Evolutionary conservation across 352 stramenopile species (phyloP).

Genomic region (Globisporangium emineosum): DNA sequence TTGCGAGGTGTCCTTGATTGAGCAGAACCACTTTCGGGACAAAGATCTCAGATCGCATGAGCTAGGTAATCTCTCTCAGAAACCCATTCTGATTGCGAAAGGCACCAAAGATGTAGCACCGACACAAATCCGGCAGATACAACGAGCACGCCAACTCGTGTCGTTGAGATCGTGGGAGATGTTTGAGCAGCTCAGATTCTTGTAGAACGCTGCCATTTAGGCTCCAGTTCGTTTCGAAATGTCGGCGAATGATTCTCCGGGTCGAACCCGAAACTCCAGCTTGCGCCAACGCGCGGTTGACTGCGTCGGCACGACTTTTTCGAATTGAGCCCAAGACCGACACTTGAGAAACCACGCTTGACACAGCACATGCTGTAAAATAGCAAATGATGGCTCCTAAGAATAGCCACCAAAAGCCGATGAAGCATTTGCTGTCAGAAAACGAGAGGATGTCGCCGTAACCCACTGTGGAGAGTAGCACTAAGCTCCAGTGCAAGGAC

Average conservation of each 20-base stretch:
- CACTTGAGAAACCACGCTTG: conserved; percentile 22
- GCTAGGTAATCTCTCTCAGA: conserved; percentile 28
- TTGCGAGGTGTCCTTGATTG: conserved; percentile 47
- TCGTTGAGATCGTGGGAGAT: conserved; percentile 21
- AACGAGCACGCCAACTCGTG: conserved; percentile 17
- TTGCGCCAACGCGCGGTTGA: conserved; percentile 16
- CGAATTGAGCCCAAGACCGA: conserved; percentile 12
- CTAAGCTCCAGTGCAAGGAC: conserved; percentile 68
- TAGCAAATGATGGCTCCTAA: conserved; percentile 24
- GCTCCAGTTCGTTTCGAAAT: conserved; percentile 26
- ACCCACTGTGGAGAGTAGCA: conserved; percentile 64
- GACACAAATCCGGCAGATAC: conserved; percentile 10
- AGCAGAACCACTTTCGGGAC: conserved; percentile 53
- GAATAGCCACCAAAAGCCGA: conserved; percentile 24
- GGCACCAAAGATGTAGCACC: conserved; percentile 14
- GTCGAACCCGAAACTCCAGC: conserved; percentile 15
- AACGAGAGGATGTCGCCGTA: conserved; percentile 71
- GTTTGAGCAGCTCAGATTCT: conserved; percentile 17
- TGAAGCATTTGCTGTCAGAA: conserved; percentile 29
- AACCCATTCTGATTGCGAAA: conserved; percentile 18
- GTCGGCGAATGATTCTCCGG: conserved; percentile 14
- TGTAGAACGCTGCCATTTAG: conserved; percentile 20
- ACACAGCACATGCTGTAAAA: conserved; percentile 22
- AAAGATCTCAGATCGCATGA: conserved; percentile 57
- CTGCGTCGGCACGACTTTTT: conserved; percentile 1